Conservation (phyloP, 2,329 filamentous ascomycete genomes). For the Penicillium verrucosum region DNA sequence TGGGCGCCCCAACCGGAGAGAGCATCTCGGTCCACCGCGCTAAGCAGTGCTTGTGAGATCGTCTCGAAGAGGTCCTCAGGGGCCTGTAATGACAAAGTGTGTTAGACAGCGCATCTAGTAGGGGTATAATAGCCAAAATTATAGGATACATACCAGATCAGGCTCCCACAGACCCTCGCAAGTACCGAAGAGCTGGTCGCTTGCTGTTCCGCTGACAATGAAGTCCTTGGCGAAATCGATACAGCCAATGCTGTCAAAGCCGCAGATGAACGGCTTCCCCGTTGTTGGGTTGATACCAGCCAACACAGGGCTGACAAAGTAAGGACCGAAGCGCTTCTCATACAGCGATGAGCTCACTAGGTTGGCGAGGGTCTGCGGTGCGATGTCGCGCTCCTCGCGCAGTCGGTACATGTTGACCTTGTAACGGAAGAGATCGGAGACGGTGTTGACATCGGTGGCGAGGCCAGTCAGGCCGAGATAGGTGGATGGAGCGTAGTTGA, state of each 20-base stretch:
- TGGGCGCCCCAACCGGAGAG: conserved; percentile 97
- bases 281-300: conserved; percentile 93
- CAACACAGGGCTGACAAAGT: conserved; percentile 92
- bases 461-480: conserved; percentile 95
- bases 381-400: conserved; percentile 94
- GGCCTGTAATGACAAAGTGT: conserved; percentile 49
- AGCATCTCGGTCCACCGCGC: conserved; percentile 93
- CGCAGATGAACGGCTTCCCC: conserved; percentile 94
- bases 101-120: neutral
- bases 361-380: conserved; percentile 92
- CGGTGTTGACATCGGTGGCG: conserved; percentile 90
- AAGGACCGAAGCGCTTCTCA: conserved; percentile 93
- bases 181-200: conserved; percentile 97
- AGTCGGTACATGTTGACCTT: conserved; percentile 99
- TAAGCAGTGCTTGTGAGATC: conserved; percentile 90
- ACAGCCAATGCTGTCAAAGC: conserved; percentile 98
- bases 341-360: conserved; percentile 88
- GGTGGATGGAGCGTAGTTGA: conserved; percentile 85
- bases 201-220: conserved; percentile 93
- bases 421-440: conserved; percentile 96
- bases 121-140: neutral
- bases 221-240: conserved; percentile 99
- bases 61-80: conserved; percentile 98
- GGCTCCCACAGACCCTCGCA: conserved; percentile 98
- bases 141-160: conserved; percentile 67